These are phyloP conservation scores for Kuraishia ogatae DNA, from an alignment of 805 yeast genomes.

Conservation along the genomic window DNA sequence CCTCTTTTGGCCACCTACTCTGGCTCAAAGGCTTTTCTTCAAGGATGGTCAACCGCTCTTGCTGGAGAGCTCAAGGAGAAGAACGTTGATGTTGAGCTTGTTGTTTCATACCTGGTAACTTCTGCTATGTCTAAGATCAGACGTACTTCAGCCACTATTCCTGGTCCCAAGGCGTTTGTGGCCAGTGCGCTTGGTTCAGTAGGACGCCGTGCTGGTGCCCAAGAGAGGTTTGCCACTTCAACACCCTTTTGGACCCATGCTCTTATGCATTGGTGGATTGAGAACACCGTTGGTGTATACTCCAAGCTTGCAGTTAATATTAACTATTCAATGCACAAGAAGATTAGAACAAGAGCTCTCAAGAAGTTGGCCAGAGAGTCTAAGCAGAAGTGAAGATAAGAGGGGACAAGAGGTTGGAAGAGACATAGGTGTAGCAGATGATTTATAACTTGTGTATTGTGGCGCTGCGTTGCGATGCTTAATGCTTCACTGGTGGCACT, in stretches of 20 bases:
- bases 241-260: slow-evolving; percentile 97
- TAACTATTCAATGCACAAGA: slow-evolving; percentile 70
- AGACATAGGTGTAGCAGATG: too few relatives aligned
- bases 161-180: slow-evolving; percentile 77
- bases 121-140: slow-evolving; percentile 94
- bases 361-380: slow-evolving; percentile 48
- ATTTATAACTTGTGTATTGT: background rate
- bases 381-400: slow-evolving; percentile 6
- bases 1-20: slow-evolving; percentile 91
- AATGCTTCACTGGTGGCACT: too few relatives aligned
- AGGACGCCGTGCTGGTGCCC: slow-evolving; percentile 89
- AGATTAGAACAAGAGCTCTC: slow-evolving; percentile 76
- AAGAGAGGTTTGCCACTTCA: slow-evolving; percentile 74
- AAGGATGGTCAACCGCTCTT: slow-evolving; percentile 84
- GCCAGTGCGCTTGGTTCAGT: slow-evolving; percentile 54
- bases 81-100: slow-evolving; percentile 78
- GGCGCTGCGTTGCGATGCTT: background rate
- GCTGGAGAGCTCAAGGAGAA: slow-evolving; percentile 70
- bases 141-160: slow-evolving; percentile 66
- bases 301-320: slow-evolving; percentile 58
- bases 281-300: slow-evolving; percentile 74
- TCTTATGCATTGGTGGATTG: slow-evolving; percentile 76
- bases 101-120: slow-evolving; percentile 83
- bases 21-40: slow-evolving; percentile 93
- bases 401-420: too few relatives aligned